A percentile compares a stretch with the other conserved stretches of the same genome.
These are phyloP conservation scores for Botrytis deweyae DNA, from an alignment of 2,329 filamentous ascomycete species.

Conservation along the genomic window DNA sequence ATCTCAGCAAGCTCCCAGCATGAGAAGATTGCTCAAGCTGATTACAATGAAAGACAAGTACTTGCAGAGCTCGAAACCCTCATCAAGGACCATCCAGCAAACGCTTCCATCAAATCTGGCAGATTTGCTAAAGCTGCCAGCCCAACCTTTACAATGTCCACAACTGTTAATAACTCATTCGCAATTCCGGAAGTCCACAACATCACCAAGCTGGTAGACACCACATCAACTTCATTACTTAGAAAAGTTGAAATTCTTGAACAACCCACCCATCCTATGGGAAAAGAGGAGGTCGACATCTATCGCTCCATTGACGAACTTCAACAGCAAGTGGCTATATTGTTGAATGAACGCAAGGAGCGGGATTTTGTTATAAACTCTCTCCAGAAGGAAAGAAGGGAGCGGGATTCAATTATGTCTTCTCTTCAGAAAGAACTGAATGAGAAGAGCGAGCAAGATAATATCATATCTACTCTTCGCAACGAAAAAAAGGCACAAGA, in stretches of 20 bases:
- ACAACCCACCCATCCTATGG: conserved; percentile 2
- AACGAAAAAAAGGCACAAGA: conserved; percentile 1
- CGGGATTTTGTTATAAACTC: conserved; percentile 2
- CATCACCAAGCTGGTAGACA: conserved; percentile 15
- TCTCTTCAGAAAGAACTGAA: background rate
- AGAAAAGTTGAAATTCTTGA: background rate
- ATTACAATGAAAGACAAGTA: conserved; percentile 17
- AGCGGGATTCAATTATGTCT: conserved; percentile 3
- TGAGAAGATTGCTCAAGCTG: conserved; percentile 4
- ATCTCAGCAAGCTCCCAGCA: background rate
- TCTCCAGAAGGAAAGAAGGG: background rate
- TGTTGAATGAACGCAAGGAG: conserved; percentile 15
- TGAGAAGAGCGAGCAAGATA: background rate
- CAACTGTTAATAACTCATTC: conserved; percentile 10
- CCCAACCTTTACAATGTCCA: conserved; percentile 18
- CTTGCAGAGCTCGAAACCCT: conserved; percentile 15
- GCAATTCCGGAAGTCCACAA: conserved; percentile 11
- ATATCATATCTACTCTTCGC: background rate
- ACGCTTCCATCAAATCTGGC: background rate
- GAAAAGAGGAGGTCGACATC: conserved; percentile 13
- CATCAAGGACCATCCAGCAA: conserved; percentile 16
- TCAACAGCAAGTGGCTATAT: conserved; percentile 13
- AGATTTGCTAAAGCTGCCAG: conserved; percentile 9
- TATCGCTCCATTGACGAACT: conserved; percentile 16
- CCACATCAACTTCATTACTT: conserved; percentile 9